Base-by-base conservation (phyloP, 257 asterid genomes). In the Fraxinus quadrangulata region DNA sequence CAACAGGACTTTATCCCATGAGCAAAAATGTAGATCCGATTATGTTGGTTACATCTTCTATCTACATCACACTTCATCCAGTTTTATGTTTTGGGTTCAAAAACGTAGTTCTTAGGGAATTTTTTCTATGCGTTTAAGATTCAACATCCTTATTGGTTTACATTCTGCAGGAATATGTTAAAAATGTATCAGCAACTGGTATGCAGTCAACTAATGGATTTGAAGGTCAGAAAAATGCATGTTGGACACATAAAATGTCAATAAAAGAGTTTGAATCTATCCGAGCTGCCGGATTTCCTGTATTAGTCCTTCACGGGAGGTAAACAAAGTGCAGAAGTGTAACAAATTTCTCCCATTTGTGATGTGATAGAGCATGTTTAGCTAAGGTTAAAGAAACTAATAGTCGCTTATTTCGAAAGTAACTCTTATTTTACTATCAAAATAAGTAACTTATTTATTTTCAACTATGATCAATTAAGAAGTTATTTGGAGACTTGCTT, bases 251-350 rank as follows among this genome's bases (percentile, higher is more conserved):
- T 81, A 92, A 89, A 70, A 33, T 93, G 83, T 82, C 91, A 0
- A 70, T 77, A 75, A 76, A 80, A n/a, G 98, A 92, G 78, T 49
- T 91, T 11, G 98, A 93, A 80, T 79, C 90, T 66, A 89, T 93
- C 74, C 88, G 92, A 56, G 70, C 84, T 1, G 90, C 90, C 59
- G 97, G 90, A 45, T 93, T 93, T 87, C 98, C 87, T 56, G 34
- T 92, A 74, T 90, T 97, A 76, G 97, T 96, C 65, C 91, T 96
- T 76, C 99, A 96, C 72, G 99, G 98, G 83, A 93, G 98, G 99
- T 96, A 88, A 54, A 33, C 26, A 33, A 61, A 10, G 28, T n/a
- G 31, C 67, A 23, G 11, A 23, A 23, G 67, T 61, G 67, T 23
- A 2, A 23, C 31, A 1, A 19, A 19, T 14, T 30, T 80, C 30